A percentile compares a stretch with the other conserved stretches of the same genome.
Conservation (phyloP, 2,329 filamentous ascomycete species). For the Botrytis fragariae region DNA sequence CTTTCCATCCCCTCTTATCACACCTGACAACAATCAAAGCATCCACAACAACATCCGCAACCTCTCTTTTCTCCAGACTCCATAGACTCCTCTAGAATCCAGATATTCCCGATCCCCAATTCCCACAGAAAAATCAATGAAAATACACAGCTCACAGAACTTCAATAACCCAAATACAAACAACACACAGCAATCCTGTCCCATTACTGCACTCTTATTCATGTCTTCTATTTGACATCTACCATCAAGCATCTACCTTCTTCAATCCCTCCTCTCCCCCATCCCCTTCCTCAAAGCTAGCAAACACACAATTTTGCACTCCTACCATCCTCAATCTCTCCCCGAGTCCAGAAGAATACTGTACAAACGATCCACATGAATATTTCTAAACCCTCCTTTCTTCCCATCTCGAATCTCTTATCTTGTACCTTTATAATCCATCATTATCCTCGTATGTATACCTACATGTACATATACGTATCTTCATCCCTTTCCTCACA, state of each 20-base stretch:
- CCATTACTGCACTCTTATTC: not conserved
- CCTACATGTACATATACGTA: not conserved
- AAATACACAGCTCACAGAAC: too few species aligned
- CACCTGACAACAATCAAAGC: too few species aligned
- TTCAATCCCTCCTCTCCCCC: not conserved
- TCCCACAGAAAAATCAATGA: too few species aligned
- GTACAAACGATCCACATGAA: not conserved
- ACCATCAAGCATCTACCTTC: not conserved
- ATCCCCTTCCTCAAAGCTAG: not conserved
- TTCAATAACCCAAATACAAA: not conserved
- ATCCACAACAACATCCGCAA: too few species aligned
- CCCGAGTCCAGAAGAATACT: not conserved
- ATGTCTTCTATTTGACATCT: not conserved
- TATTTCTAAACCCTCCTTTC: not conserved
- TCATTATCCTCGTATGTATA: not conserved
- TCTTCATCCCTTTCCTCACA: not conserved
- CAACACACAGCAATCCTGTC: not conserved
- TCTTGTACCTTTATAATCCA: too few species aligned
- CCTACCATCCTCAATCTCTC: not conserved
- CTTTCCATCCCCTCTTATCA: too few species aligned
- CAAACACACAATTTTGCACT: not conserved
- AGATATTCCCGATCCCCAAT: too few species aligned
- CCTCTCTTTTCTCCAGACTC: too few species aligned
- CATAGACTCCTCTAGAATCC: too few species aligned
- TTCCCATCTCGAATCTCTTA: not conserved